Base-by-base conservation (phyloP, 768 basidiomycete genomes). In the Amanita rubescens region DNA sequence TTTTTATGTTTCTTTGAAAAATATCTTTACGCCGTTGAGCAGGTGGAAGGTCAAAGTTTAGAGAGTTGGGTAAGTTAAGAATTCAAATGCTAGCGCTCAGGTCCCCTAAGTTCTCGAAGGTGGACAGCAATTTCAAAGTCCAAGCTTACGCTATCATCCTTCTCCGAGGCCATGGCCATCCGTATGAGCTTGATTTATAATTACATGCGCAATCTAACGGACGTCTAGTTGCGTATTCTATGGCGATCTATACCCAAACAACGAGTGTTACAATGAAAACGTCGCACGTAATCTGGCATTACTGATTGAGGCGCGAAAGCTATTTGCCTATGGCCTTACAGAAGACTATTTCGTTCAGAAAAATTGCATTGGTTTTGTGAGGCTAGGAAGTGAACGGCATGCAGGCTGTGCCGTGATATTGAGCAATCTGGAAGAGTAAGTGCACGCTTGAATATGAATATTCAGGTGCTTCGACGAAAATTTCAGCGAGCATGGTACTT, bases 91-190 rank as follows among this genome's bases (percentile, higher is more conserved):
- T 19, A 20, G 49, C 35, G 34, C 25, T 10, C 34, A 43, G 39
- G 19, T n/a, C 45, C 55, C 38, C 53, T 33, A 19, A 8, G 35
- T 5, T 10, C 49, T 42, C 37, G 12, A 56, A 91, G 89, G 87
- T 92, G 33, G 77, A 71, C 37, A 67, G 65, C 25, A 75, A 75
- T 59, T 91, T 92, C 73, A 92, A 91, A 66, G 67, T 81, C 30
- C 89, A 91, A 59, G 89, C 90, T 1, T 92, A 93, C 63, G 80
- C 90, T 1, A 65, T 93, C 35, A 87, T 90, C 60, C 73, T 93
- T 51, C 73, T 93, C 44, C 81, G 86, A 56, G 71, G 73, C 35
- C 67, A 74, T 38, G 90, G 90, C 25, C 76, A 87, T 59, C 90
- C 90, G 89, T 91, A 61, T 32, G 30, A 50, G 44, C 46, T 17